Evolutionary conservation across 805 yeast species (phyloP), one percentile per base, ranked within the genome.

Genomic region (Ogataea degrootiae): DNA sequence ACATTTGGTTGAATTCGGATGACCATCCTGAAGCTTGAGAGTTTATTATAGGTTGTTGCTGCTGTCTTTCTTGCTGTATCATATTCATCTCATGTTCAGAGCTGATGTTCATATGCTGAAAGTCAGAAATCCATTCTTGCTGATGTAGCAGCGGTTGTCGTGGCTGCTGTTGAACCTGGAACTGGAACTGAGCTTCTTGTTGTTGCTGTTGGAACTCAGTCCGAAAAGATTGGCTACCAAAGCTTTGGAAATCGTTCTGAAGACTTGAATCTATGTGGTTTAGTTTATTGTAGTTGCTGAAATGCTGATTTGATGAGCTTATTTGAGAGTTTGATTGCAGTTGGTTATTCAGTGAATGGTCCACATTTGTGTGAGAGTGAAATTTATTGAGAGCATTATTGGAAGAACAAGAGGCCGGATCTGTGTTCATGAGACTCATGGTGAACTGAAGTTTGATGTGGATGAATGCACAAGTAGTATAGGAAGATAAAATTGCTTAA

Each of bases 311-410:
- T 6, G 37, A 37, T 2, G 23, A 12, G 17, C 39, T 34, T 15
- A 12, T 15, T 16, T 40, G 45, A 16, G 41, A 37, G 34, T 39
- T 52, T 26, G 51, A 47, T 2, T 52, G 43, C 33, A 60, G 54
- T 50, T 71, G 75, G 39, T 66, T 60, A 41, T 67, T 71, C 14
- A 74, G 58, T 7, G 77, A 67, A 44, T 55, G 65, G 53, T 75
- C 79, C 35, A 70, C 47, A 46, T 69, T 71, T 0, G 76, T 51
- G 46, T 72, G 75, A 45, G 68, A 66, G 17, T 70, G 54, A 36
- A 75, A 59, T 59, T 70, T 73, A 51, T 63, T 63, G 34, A 75
- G 56, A 14, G 79, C 77, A 50, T 68, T 74, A 4, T 71, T 61
- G 4, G 75, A 75, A 22, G 77, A 75, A 62, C 80, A 76, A 37